Conservation (phyloP, 192 early-diverging fungal species). For the Linnemannia hyalina region DNA sequence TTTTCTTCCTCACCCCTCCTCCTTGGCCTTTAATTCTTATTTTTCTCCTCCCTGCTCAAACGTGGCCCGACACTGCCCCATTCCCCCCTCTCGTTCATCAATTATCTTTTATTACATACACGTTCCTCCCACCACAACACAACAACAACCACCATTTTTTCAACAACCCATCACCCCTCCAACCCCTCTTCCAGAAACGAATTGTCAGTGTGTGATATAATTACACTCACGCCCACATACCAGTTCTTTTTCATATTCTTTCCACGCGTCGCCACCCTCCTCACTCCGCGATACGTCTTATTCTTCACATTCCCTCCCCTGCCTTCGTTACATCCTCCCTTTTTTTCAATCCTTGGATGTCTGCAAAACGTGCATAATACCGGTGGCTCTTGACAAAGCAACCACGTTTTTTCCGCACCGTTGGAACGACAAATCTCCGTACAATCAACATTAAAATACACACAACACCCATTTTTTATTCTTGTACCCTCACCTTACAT, state of each 20-base stretch:
- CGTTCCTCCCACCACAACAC: not conserved
- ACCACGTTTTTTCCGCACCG: not conserved
- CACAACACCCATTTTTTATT: not conserved
- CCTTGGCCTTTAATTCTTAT: not conserved
- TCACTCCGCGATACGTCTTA: not conserved
- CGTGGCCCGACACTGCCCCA: not conserved
- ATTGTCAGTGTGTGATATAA: not conserved
- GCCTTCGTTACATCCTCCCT: not conserved
- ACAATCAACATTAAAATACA: not conserved
- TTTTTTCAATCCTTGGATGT: not conserved
- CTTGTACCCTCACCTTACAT: not conserved
- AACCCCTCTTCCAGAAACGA: not conserved
- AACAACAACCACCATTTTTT: not conserved
- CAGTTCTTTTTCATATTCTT: not conserved
- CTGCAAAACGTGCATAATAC: not conserved
- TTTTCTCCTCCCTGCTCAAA: not conserved
- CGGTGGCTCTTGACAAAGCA: conserved; percentile 2
- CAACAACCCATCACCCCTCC: too few species aligned
- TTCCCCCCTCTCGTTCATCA: not conserved
- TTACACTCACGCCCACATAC: not conserved
- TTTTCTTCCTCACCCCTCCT: not conserved
- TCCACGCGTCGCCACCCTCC: not conserved
- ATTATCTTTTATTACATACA: not conserved
- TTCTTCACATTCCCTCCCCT: not conserved
- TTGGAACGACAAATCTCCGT: not conserved